Evolutionary conservation across 164 flowering plant genomes (phyloP).

Genomic region (Magnolia officinalis): DNA sequence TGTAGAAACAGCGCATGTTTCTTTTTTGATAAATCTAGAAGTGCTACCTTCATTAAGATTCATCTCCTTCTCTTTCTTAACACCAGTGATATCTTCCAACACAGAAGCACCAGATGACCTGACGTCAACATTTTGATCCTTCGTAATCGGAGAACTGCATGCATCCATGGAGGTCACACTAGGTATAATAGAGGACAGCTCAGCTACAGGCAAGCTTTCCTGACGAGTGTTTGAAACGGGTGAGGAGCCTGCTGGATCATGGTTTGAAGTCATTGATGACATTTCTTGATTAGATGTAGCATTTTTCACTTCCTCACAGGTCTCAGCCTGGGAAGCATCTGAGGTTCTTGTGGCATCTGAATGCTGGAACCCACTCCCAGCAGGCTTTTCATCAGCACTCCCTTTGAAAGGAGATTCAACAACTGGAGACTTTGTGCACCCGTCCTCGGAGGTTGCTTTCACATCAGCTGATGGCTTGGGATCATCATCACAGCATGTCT

Average conservation of each 20-base stretch:
- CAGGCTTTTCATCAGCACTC: conserved; percentile 18
- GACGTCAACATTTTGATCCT: neutral
- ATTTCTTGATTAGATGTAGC: conserved; percentile 9
- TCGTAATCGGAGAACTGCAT: neutral
- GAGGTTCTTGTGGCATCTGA: conserved; percentile 5
- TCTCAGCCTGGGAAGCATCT: conserved; percentile 7
- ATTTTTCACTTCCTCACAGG: conserved; percentile 3
- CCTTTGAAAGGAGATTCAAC: conserved; percentile 14
- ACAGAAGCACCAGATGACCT: conserved; percentile 16
- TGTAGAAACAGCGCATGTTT: conserved; percentile 16
- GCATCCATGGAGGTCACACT: neutral
- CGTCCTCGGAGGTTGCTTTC: conserved; percentile 20
- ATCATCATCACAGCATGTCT: neutral
- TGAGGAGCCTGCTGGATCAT: conserved; percentile 6
- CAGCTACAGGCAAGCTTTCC: conserved; percentile 1
- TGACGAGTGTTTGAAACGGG: neutral
- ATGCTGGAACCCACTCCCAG: conserved; percentile 13
- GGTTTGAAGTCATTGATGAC: conserved; percentile 2
- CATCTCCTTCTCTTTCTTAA: conserved; percentile 13
- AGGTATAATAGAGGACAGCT: conserved; percentile 8
- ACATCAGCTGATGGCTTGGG: neutral
- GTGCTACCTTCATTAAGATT: conserved; percentile 15
- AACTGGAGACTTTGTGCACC: conserved; percentile 16
- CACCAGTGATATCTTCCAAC: conserved; percentile 17
- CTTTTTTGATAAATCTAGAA: conserved; percentile 15